Evolutionary conservation across 495 filamentous ascomycete species (phyloP), one percentile per base, ranked within the genome.

Genomic region (Parathielavia hyrcaniae): DNA sequence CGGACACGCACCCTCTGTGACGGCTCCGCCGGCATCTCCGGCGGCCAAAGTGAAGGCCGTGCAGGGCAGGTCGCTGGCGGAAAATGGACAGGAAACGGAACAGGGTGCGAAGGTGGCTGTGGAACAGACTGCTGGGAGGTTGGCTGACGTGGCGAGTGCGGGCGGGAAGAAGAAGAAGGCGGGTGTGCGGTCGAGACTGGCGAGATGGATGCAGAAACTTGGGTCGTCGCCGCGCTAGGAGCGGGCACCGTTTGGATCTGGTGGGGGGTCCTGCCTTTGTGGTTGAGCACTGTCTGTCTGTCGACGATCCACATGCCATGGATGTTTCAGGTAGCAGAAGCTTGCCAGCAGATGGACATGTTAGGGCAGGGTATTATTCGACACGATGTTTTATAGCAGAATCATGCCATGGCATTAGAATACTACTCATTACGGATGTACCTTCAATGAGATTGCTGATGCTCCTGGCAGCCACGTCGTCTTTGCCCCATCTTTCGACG

Each of bases 151-250:
- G n/a, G 16, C 7, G 12, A 23, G 12, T 48, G 19, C 6, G 26
- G 45, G 11, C 14, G 45, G 45, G 16, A 13, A 13, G 4, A 8
- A 12, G 45, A 32, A 16, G 45, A 46, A 20, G 9, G 16, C 11
- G 9, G 45, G 45, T 4, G 4, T 67, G 30, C 55, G 63, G 14
- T 44, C 52, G 46, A 59, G 58, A 52, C 9, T 67, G 35, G 32
- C 19, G 13, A 50, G 60, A 44, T 67, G 65, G 65, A 54, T 63
- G 14, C 63, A 67, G 10, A 62, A 45, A 45, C n/a, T 67, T 26
- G 62, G 64, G 7, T 47, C 50, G n/a, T 38, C 48, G 19, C 26
- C 0, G 5, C 48, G 48, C 48, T 50, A 50, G 48, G 48, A 22
- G 32, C 48, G 48, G 32, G 16, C 8, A 17, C 1, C 32, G 9